Percentiles rank a stretch among this genome's conserved stretches.
Conservation (phyloP, 2,329 filamentous ascomycete species). For the Colletotrichum sp. region DNA sequence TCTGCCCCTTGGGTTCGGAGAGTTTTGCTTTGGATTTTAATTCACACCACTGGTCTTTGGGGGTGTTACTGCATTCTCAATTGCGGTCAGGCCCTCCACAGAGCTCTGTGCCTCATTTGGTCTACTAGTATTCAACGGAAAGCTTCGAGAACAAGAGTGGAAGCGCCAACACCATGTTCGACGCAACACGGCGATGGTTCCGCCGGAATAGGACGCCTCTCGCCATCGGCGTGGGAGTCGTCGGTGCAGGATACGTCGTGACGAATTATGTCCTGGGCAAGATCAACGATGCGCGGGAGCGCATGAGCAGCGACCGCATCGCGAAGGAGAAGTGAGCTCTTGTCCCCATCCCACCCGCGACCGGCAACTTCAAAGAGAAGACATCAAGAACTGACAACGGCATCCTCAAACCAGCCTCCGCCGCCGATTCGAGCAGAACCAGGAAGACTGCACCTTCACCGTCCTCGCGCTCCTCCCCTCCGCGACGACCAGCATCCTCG, state of each 20-base stretch:
- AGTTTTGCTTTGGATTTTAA: background rate
- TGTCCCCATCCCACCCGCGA: no score
- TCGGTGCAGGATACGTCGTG: slow-evolving; percentile 89
- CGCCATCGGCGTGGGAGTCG: slow-evolving; percentile 83
- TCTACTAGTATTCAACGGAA: background rate
- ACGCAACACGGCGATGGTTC: slow-evolving; percentile 86
- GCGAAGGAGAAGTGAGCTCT: slow-evolving; percentile 88
- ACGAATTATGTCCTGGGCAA: slow-evolving; percentile 93
- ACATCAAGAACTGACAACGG: background rate
- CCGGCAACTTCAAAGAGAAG: background rate
- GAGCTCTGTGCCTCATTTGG: background rate
- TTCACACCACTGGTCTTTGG: background rate
- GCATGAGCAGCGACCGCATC: slow-evolving; percentile 95
- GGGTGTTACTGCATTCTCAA: background rate
- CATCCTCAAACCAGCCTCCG: slow-evolving; percentile 68
- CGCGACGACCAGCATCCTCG: slow-evolving; percentile 86
- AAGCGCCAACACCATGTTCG: slow-evolving; percentile 54
- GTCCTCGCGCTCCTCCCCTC: slow-evolving; percentile 95
- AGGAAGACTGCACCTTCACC: slow-evolving; percentile 98
- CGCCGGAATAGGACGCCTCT: slow-evolving; percentile 89
- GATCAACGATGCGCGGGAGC: slow-evolving; percentile 91
- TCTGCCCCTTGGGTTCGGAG: background rate
- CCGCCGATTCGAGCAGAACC: slow-evolving; percentile 97
- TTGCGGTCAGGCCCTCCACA: background rate
- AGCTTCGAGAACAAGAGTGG: background rate